Evolutionary conservation across 2,329 filamentous ascomycete species (phyloP).

Genomic region (Drechslera avenae): DNA sequence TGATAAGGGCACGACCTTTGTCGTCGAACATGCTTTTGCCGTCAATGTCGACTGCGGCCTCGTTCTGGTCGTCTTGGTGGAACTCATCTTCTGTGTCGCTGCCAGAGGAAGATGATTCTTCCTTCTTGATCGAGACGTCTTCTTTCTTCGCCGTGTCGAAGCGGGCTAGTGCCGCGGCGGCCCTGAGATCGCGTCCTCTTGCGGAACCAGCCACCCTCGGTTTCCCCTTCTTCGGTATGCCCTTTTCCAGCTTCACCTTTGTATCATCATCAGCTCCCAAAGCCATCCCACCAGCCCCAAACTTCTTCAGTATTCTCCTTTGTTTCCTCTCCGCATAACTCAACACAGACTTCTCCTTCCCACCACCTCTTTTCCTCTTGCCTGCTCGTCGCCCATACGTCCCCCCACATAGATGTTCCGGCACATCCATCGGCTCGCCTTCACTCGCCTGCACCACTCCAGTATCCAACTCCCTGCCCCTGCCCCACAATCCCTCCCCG

Average conservation of each 20-base stretch:
- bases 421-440: conserved; percentile 35
- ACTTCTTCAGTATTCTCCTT: conserved; percentile 74
- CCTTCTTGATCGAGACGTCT: conserved; percentile 49
- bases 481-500: conserved; percentile 83
- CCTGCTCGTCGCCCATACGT: conserved; percentile 68
- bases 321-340: conserved; percentile 76
- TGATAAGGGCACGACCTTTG: conserved; percentile 69
- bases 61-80: conserved; percentile 42
- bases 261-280: conserved; percentile 71
- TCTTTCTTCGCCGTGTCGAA: conserved; percentile 63
- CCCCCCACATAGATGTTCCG: conserved; percentile 76
- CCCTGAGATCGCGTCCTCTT: conserved; percentile 74
- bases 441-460: conserved; percentile 32
- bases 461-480: conserved; percentile 66
- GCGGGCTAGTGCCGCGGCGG: conserved; percentile 75
- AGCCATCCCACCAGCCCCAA: conserved; percentile 70
- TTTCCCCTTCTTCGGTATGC: conserved; percentile 65
- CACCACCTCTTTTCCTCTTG: conserved; percentile 52
- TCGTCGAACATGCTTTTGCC: conserved; percentile 68
- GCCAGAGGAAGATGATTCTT: conserved; percentile 30
- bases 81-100: conserved; percentile 46
- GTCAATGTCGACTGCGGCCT: conserved; percentile 67
- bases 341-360: conserved; percentile 54
- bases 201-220: conserved; percentile 77
- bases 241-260: conserved; percentile 70